phyloP scores from a whole-genome alignment of 1,139 yeast species.

The Kluyveromyces marxianus region DNA sequence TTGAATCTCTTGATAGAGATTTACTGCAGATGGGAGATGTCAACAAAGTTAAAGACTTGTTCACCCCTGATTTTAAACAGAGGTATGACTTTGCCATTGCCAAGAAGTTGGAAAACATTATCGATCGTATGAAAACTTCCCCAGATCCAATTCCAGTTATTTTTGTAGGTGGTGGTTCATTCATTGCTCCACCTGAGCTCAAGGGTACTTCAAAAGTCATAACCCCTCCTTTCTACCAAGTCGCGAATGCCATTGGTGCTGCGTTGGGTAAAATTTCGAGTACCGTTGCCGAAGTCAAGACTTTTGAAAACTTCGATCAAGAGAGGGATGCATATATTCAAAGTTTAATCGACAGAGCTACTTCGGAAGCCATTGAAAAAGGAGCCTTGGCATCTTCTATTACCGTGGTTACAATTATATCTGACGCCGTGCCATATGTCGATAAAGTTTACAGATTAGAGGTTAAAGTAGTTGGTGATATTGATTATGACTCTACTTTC shows the following conservation, averaged over 20 bases:
- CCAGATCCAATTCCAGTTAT: conserved; percentile 38
- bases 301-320: conserved; percentile 19
- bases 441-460: conserved; percentile 31
- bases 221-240: conserved; percentile 35
- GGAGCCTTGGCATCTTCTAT: conserved; percentile 33
- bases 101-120: conserved; percentile 29
- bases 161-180: conserved; percentile 41
- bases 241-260: conserved; percentile 44
- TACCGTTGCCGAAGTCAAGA: conserved; percentile 19
- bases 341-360: conserved; percentile 23
- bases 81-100: conserved; percentile 25
- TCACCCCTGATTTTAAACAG: conserved; percentile 11
- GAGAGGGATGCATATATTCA: conserved; percentile 26
- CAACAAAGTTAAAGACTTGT: conserved; percentile 16
- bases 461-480: conserved; percentile 37
- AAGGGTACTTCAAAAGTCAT: conserved; percentile 37
- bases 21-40: conserved; percentile 22
- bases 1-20: conserved; percentile 7
- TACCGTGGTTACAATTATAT: conserved; percentile 29
- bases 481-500: conserved; percentile 30
- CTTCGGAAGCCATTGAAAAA: conserved; percentile 20
- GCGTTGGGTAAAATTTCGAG: conserved; percentile 38
- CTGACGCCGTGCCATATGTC: conserved; percentile 38
- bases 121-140: conserved; percentile 38
- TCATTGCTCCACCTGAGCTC: conserved; percentile 33